phyloP scores from a whole-genome alignment of 441 rosid species.

The Erodium moschatum region DNA sequence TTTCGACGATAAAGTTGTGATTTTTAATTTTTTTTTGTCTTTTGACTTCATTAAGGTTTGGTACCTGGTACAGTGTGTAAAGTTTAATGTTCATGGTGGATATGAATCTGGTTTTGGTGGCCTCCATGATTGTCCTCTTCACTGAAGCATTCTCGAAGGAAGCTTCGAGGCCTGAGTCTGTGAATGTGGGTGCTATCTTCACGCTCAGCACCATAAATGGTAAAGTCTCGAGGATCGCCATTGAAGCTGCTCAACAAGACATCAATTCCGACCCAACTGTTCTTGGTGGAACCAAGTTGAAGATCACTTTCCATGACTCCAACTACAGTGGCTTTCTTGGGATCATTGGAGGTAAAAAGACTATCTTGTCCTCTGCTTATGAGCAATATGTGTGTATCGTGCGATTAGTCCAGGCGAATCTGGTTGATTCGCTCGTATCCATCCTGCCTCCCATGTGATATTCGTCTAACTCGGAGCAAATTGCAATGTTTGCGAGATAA shows the following conservation, averaged over 20 bases:
- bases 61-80: neutral
- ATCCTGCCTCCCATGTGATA: too few relatives aligned
- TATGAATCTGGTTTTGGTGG: conserved; percentile 50
- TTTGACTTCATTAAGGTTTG: conserved; percentile 5
- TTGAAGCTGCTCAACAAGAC: conserved; percentile 60
- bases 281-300: conserved; percentile 50
- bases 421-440: too few relatives aligned
- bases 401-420: too few relatives aligned
- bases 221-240: conserved; percentile 54
- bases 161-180: conserved; percentile 41
- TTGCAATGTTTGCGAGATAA: too few relatives aligned
- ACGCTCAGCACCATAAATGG: conserved; percentile 43
- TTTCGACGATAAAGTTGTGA: too few relatives aligned
- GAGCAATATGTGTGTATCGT: too few relatives aligned
- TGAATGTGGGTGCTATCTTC: conserved; percentile 60
- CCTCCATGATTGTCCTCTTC: conserved; percentile 26
- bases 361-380: too few relatives aligned
- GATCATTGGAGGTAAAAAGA: conserved; percentile 48
- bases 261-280: conserved; percentile 55
- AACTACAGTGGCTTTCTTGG: conserved; percentile 43
- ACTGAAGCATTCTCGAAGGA: conserved; percentile 32
- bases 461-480: too few relatives aligned
- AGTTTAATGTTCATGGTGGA: conserved; percentile 13
- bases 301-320: conserved; percentile 27
- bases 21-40: neutral